Conservation (phyloP, 352 stramenopile species). For the Pythium brachiatum region DNA sequence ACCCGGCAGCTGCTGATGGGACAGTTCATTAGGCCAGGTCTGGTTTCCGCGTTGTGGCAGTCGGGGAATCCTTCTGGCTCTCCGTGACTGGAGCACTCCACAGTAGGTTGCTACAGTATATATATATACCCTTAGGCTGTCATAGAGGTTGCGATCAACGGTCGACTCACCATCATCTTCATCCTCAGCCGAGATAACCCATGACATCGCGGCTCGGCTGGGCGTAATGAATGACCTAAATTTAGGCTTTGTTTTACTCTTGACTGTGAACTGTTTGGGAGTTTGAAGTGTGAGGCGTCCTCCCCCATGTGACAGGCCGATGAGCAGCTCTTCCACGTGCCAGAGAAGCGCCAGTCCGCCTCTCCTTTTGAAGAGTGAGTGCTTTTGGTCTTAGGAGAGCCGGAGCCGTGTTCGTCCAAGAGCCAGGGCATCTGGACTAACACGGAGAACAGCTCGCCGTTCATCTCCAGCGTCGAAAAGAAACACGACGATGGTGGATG, state of each 20-base stretch:
- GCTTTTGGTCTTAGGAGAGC: neutral
- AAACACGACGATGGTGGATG: neutral
- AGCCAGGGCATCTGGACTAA: neutral
- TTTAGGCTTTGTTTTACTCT: too few species aligned
- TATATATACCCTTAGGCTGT: too few species aligned
- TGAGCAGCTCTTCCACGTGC: neutral
- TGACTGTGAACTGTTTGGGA: too few species aligned
- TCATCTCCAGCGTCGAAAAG: conserved; percentile 1
- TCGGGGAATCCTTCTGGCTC: too few species aligned
- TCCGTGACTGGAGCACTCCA: too few species aligned
- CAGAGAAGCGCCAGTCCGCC: neutral
- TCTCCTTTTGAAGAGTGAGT: neutral
- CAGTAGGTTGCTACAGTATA: too few species aligned
- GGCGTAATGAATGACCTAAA: too few species aligned
- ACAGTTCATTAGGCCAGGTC: neutral
- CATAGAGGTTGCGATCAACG: too few species aligned
- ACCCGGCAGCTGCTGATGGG: neutral
- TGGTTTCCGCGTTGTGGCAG: too few species aligned
- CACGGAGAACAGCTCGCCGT: neutral
- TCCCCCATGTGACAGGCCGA: neutral
- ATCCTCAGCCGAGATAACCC: too few species aligned
- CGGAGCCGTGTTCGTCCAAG: neutral
- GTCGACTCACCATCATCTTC: too few species aligned
- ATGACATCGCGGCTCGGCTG: too few species aligned
- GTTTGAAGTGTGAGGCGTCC: neutral